These are phyloP conservation scores for Chaetoceros muelleri DNA, from an alignment of 108 stramenopile species.

Conservation along the genomic window DNA sequence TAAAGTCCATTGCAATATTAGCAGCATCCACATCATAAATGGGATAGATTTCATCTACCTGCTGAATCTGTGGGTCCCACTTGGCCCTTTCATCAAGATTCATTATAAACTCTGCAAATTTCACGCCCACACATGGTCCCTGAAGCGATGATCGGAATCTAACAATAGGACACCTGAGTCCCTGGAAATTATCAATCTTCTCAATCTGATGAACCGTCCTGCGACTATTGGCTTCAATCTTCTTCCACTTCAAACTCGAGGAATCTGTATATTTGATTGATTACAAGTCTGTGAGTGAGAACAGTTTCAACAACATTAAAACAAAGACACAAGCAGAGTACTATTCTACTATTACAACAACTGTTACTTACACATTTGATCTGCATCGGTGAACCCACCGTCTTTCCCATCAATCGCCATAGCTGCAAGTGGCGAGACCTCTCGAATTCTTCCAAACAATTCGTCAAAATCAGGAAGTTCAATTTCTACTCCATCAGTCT, in stretches of 20 bases:
- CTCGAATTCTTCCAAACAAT: conserved; percentile 44
- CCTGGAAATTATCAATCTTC: conserved; percentile 60
- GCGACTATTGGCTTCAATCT: conserved; percentile 27
- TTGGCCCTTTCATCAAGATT: conserved; percentile 31
- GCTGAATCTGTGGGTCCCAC: conserved; percentile 54
- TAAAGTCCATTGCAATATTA: conserved; percentile 52
- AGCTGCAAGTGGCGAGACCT: conserved; percentile 44
- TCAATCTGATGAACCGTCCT: conserved; percentile 38
- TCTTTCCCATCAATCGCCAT: conserved; percentile 26
- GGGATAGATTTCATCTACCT: conserved; percentile 46
- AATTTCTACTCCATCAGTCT: conserved; percentile 45
- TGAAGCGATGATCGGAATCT: conserved; percentile 43
- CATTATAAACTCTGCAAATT: conserved; percentile 59
- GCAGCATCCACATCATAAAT: conserved; percentile 51
- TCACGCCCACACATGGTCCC: conserved; percentile 42
- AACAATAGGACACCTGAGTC: conserved; percentile 36
- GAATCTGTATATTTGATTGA: conserved; percentile 14
- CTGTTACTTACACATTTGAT: conserved; percentile 21
- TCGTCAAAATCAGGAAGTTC: conserved; percentile 61
- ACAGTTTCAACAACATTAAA: neutral
- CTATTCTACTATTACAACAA: neutral
- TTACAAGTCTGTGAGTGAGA: too few species aligned
- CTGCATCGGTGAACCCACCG: conserved; percentile 23
- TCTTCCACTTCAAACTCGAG: conserved; percentile 39
- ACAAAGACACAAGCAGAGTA: too few species aligned